Evolutionary conservation across 2,329 filamentous ascomycete genomes (phyloP).

Genomic region (Botrytis paeoniae): DNA sequence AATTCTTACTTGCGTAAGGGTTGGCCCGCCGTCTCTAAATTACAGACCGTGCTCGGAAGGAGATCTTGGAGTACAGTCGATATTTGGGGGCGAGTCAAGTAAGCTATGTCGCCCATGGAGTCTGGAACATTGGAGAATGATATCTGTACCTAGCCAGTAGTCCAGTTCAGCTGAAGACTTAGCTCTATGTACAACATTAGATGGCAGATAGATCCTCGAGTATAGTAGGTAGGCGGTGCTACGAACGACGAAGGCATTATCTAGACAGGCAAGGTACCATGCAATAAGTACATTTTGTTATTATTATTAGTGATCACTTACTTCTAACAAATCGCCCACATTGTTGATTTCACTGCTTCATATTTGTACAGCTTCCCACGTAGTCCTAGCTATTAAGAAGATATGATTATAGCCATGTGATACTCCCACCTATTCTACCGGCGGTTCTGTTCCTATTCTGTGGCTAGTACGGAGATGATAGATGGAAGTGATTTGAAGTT

Average conservation of each 20-base stretch:
- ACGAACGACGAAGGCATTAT: slow-evolving; percentile 1
- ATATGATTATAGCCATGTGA: neutral
- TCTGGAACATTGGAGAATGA: slow-evolving; percentile 11
- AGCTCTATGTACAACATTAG: slow-evolving; percentile 2
- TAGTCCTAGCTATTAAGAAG: neutral
- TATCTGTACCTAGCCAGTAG: slow-evolving; percentile 9
- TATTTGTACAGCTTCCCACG: neutral
- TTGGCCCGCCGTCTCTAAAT: neutral
- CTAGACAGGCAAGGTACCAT: neutral
- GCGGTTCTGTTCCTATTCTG: neutral
- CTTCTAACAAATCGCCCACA: neutral
- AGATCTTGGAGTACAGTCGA: neutral
- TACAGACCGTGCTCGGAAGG: slow-evolving; percentile 6
- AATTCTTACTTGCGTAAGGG: slow-evolving; percentile 6
- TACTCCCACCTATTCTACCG: neutral
- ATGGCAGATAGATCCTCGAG: slow-evolving; percentile 4
- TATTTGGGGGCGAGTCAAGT: slow-evolving; percentile 5
- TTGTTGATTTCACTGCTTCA: neutral
- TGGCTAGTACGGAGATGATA: neutral
- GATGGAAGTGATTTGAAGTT: neutral
- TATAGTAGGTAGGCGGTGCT: neutral
- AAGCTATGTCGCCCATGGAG: neutral
- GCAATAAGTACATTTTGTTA: neutral
- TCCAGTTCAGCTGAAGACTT: slow-evolving; percentile 5
- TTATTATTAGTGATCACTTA: neutral